Conservation (phyloP, 1,139 yeast genomes). For the Candida labiduridarum region DNA sequence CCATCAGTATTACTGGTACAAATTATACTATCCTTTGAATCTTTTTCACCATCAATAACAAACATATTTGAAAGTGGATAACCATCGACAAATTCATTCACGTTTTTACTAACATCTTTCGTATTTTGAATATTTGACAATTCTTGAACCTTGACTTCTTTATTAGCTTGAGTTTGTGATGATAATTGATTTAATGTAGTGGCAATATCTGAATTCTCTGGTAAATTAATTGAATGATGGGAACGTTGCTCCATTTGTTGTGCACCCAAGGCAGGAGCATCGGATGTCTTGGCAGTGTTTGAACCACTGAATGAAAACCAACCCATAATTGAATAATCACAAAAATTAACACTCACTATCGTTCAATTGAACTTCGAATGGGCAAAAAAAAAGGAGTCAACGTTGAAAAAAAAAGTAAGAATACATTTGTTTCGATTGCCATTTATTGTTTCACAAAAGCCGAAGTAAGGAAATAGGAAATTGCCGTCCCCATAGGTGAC, state of each 20-base stretch:
- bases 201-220: slow-evolving; percentile 34
- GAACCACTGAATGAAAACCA: slow-evolving; percentile 16
- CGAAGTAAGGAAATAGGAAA: neutral
- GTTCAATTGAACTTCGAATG: neutral
- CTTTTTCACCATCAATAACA: slow-evolving; percentile 49
- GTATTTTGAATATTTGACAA: slow-evolving; percentile 2
- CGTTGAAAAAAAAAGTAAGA: neutral
- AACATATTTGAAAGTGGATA: slow-evolving; percentile 35
- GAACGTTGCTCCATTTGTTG: slow-evolving; percentile 39
- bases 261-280: slow-evolving; percentile 6
- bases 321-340: slow-evolving; percentile 12
- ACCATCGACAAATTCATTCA: slow-evolving; percentile 21
- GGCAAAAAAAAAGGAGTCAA: neutral
- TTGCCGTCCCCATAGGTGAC: neutral
- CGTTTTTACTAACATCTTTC: slow-evolving; percentile 16
- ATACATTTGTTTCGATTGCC: neutral
- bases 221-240: slow-evolving; percentile 30
- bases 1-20: slow-evolving; percentile 43
- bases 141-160: slow-evolving; percentile 10
- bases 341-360: neutral
- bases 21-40: slow-evolving; percentile 40
- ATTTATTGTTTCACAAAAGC: neutral
- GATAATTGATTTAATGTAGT: slow-evolving; percentile 36
- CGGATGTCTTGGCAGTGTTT: slow-evolving; percentile 4
- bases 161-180: slow-evolving; percentile 1